These are phyloP conservation scores for Lepidium sativum DNA, from an alignment of 345 rosid genomes.

Conservation along the genomic window DNA sequence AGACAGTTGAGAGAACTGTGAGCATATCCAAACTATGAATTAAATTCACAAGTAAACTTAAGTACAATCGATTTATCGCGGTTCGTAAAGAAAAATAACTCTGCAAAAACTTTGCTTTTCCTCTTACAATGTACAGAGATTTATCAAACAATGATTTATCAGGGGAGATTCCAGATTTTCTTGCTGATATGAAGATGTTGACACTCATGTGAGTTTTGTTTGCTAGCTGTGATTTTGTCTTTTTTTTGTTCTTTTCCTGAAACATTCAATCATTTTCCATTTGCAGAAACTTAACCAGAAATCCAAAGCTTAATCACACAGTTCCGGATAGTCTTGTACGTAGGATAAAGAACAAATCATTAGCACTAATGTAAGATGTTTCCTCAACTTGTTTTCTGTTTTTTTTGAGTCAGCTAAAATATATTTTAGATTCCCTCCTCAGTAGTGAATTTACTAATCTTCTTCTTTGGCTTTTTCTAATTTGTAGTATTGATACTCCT, in stretches of 20 bases:
- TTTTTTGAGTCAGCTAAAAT: neutral
- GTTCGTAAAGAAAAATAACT: neutral
- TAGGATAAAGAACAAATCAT: neutral
- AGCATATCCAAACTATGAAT: slow-evolving; percentile 8
- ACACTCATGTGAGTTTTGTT: slow-evolving; percentile 37
- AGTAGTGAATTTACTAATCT: neutral
- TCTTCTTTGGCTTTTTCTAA: neutral
- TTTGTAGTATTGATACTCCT: neutral
- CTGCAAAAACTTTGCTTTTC: neutral
- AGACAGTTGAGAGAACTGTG: slow-evolving; percentile 29
- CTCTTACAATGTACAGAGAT: slow-evolving; percentile 35
- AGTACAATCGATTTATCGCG: neutral
- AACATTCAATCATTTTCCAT: neutral
- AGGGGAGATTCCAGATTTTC: slow-evolving; percentile 41
- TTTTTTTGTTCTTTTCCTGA: neutral
- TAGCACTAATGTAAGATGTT: slow-evolving; percentile 13
- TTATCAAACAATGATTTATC: slow-evolving; percentile 44
- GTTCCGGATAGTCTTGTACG: slow-evolving; percentile 14
- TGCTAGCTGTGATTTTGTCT: neutral
- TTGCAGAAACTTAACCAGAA: slow-evolving; percentile 24
- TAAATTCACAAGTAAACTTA: neutral
- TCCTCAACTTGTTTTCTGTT: neutral
- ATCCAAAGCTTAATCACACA: slow-evolving; percentile 17
- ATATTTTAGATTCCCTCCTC: neutral
- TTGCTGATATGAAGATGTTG: slow-evolving; percentile 35